Conservation (phyloP, 2,329 filamentous ascomycete genomes). For the Podosphaera aphanis region DNA sequence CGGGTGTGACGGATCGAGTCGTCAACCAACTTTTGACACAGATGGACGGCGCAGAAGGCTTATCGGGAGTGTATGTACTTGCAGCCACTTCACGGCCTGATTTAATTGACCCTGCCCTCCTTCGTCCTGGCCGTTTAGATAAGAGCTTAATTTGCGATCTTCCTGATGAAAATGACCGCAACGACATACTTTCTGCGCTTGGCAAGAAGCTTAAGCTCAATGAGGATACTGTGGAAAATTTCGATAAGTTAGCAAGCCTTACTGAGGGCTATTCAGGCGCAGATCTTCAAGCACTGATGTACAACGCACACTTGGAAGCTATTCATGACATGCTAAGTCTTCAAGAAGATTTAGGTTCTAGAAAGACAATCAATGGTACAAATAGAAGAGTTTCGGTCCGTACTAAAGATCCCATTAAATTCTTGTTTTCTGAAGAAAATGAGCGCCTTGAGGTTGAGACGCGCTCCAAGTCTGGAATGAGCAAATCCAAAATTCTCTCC, state of each 20-base stretch:
- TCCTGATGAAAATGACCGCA: conserved; percentile 52
- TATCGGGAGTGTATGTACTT: conserved; percentile 86
- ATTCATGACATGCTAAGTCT: conserved; percentile 77
- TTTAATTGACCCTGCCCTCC: conserved; percentile 77
- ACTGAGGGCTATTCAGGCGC: conserved; percentile 88
- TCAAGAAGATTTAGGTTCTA: conserved; percentile 21
- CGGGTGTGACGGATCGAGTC: conserved; percentile 92
- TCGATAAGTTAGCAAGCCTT: conserved; percentile 49
- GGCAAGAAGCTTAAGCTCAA: conserved; percentile 57
- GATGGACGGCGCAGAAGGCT: conserved; percentile 93
- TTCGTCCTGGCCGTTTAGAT: conserved; percentile 77
- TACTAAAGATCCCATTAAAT: conserved; percentile 48
- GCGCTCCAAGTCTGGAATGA: conserved; percentile 21
- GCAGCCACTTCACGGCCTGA: conserved; percentile 86
- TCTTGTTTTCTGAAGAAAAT: conserved; percentile 48
- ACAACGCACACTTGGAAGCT: conserved; percentile 89
- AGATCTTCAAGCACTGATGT: conserved; percentile 81
- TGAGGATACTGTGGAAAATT: conserved; percentile 29
- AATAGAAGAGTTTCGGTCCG: conserved; percentile 6
- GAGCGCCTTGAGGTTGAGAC: conserved; percentile 21
- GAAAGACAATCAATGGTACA: conserved; percentile 4
- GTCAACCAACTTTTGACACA: conserved; percentile 96
- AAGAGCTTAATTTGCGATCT: conserved; percentile 86
- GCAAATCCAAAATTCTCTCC: conserved; percentile 33
- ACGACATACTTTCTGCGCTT: conserved; percentile 75